Evolutionary conservation across 768 basidiomycete species (phyloP).

Genomic region (Kwoniella bestiolae): DNA sequence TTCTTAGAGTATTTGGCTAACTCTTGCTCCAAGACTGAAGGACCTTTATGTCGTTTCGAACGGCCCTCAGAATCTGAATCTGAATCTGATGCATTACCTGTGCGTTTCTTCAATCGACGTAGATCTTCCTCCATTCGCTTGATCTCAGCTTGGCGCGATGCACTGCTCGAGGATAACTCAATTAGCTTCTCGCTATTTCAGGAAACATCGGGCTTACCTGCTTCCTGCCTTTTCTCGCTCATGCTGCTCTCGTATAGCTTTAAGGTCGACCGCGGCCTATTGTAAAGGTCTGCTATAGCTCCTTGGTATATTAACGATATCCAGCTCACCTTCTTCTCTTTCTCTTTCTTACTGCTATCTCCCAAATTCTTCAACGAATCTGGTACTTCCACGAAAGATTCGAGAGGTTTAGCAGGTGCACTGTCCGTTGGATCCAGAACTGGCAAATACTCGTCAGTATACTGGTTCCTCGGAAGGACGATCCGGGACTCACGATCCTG

Average conservation of each 20-base stretch:
- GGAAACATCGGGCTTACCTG: constrained; percentile 60
- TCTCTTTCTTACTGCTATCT: constrained; percentile 47
- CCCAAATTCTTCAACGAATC: constrained; percentile 30
- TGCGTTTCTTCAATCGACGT: constrained; percentile 71
- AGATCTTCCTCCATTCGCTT: constrained; percentile 79
- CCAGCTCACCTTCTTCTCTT: constrained; percentile 41
- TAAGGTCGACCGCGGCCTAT: constrained; percentile 59
- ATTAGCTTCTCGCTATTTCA: not conserved
- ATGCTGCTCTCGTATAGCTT: constrained; percentile 75
- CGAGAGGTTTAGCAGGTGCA: constrained; percentile 27
- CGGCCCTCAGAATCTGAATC: constrained; percentile 60
- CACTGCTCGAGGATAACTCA: constrained; percentile 61
- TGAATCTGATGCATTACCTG: constrained; percentile 65
- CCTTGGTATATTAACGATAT: not conserved
- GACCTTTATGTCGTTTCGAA: constrained; percentile 62
- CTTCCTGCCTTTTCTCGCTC: constrained; percentile 70
- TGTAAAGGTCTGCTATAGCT: not conserved
- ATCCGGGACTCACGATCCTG: too few species aligned
- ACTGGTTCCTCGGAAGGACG: too few species aligned
- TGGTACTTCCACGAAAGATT: constrained; percentile 32
- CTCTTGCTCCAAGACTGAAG: constrained; percentile 79
- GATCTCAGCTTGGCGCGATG: constrained; percentile 61
- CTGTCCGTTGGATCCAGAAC: constrained; percentile 58
- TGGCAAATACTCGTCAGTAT: constrained; percentile 27
- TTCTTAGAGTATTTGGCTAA: constrained; percentile 76